These are phyloP conservation scores for Claviceps cyperi DNA, from an alignment of 2,329 filamentous ascomycete species.

Conservation along the genomic window DNA sequence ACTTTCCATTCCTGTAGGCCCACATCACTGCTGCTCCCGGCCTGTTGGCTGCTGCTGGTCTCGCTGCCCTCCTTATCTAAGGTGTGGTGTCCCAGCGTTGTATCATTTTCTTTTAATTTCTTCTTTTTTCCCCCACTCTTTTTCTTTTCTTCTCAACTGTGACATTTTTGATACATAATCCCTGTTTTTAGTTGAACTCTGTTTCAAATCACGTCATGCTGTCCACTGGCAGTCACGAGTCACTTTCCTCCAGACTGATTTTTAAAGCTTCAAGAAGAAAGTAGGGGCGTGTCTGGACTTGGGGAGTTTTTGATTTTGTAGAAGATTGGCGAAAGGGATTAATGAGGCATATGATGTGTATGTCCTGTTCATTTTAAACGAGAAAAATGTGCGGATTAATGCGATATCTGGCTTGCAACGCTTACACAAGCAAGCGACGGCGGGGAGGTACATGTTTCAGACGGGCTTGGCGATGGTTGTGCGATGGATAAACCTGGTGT, in stretches of 20 bases:
- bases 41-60: constrained; percentile 32
- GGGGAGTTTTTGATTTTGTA: constrained; percentile 9
- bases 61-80: constrained; percentile 36
- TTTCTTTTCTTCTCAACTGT: constrained; percentile 12
- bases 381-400: constrained; percentile 12
- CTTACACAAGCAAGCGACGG: constrained; percentile 1
- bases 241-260: constrained; percentile 12
- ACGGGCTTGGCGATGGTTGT: background rate
- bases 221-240: constrained; percentile 7
- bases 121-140: background rate
- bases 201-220: constrained; percentile 12
- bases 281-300: constrained; percentile 5
- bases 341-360: constrained; percentile 21
- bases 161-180: constrained; percentile 30
- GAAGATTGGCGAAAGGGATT: constrained; percentile 14
- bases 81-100: constrained; percentile 1
- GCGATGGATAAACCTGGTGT: background rate
- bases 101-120: background rate
- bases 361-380: constrained; percentile 11
- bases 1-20: constrained; percentile 12
- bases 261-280: constrained; percentile 9
- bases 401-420: constrained; percentile 8
- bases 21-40: constrained; percentile 32
- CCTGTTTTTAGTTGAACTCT: constrained; percentile 19
- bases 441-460: background rate